Conservation (phyloP, 2,329 filamentous ascomycete genomes). For the Dothidotthia symphoricarpi region DNA sequence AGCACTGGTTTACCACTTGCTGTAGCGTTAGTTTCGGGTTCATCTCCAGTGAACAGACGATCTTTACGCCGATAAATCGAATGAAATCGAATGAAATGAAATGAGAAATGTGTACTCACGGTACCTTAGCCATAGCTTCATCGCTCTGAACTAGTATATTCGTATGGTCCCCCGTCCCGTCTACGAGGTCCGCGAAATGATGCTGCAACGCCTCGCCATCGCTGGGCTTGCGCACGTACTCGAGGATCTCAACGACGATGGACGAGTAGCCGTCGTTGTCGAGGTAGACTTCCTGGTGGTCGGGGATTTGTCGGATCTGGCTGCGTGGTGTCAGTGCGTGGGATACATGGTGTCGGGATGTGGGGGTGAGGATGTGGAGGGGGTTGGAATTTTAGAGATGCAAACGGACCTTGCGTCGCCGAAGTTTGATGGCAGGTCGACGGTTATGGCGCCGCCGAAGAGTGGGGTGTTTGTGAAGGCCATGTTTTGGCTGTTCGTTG, state of each 20-base stretch:
- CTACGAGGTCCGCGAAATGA: constrained; percentile 52
- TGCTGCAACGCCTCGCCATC: constrained; percentile 64
- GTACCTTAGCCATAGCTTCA: constrained; percentile 34
- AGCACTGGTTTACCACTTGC: constrained; percentile 58
- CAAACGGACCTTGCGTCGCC: constrained; percentile 67
- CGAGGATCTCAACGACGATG: constrained; percentile 86
- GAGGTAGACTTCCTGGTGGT: constrained; percentile 91
- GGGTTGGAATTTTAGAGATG: constrained; percentile 2
- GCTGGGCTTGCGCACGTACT: constrained; percentile 68
- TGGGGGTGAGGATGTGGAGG: constrained; percentile 9
- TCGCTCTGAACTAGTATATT: constrained; percentile 34
- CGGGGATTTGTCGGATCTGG: constrained; percentile 71
- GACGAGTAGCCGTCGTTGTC: constrained; percentile 79
- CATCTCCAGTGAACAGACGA: neutral
- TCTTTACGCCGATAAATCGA: constrained; percentile 28
- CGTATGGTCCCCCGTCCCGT: constrained; percentile 36
- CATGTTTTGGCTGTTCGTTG: constrained; percentile 44
- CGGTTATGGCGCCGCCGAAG: constrained; percentile 70
- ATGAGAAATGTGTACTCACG: constrained; percentile 36
- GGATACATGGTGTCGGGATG: constrained; percentile 8
- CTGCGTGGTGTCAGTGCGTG: constrained; percentile 42
- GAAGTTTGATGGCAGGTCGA: constrained; percentile 66
- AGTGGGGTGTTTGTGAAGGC: constrained; percentile 60
- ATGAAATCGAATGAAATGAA: neutral
- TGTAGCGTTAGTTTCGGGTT: constrained; percentile 12